Base-by-base conservation (phyloP, 495 filamentous ascomycete genomes). In the Endocarpon pusillum region DNA sequence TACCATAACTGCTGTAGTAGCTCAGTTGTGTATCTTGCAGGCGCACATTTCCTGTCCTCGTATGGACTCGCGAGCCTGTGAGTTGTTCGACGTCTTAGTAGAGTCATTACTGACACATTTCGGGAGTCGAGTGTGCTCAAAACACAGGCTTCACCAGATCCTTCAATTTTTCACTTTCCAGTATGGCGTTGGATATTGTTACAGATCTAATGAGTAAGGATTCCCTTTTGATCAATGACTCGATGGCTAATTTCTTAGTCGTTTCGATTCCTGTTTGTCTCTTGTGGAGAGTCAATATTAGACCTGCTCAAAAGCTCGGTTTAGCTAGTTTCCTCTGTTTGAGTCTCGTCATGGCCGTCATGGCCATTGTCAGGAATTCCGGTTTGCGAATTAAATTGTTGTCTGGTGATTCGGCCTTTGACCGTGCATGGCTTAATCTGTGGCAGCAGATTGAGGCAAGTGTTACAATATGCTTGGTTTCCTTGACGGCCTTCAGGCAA, bases 311-410 rank as follows among this genome's bases (percentile, higher is more conserved):
- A 10, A 46, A 44, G 16, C 14, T 46, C 5, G 27, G 33, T 3
- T 36, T 46, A 15, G 40, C 31, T 17, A 29, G 20, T 6, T 40
- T 46, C 21, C 42, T 46, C 12, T 36, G 42, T 21, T 37, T 46
- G 20, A 32, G 29, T 15, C 37, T 46, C 34, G 43, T 46, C 30
- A 44, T 37, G 10, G 39, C 39, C 9, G 40, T 46, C 29, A 32
- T 31, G n/a, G 38, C 43, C 17, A 36, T 46, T 3, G 29, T 46
- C 18, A 21, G 36, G 10, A 31, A 40, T 5, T 36, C 43, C 17
- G 41, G 35, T n/a, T n/a, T n/a, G n/a, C n/a, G n/a, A n/a, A n/a
- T n/a, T n/a, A n/a, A n/a, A n/a, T n/a, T n/a, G n/a, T n/a, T n/a
- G n/a, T n/a, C n/a, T n/a, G n/a, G n/a, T n/a, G n/a, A n/a, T n/a